Conservation (phyloP, 129 eudicot genomes). For the Artemisia argyi region DNA sequence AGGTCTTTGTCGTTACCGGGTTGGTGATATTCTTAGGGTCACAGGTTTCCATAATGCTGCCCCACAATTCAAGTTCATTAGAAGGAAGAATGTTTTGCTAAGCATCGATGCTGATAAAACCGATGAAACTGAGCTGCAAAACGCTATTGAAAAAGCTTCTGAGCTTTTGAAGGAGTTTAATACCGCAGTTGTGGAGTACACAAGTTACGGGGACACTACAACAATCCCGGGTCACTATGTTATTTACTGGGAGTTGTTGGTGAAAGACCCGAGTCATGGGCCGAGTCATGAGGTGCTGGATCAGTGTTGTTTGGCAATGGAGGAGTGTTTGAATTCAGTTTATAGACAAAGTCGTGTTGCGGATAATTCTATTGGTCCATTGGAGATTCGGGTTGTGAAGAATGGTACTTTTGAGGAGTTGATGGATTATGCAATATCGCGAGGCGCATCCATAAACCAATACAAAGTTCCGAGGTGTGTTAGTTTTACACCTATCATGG, state of each 20-base stretch:
- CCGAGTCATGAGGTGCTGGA: slow-evolving; percentile 35
- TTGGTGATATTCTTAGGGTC: slow-evolving; percentile 78
- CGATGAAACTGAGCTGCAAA: slow-evolving; percentile 73
- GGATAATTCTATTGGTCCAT: slow-evolving; percentile 63
- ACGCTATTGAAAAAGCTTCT: slow-evolving; percentile 56
- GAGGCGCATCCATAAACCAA: slow-evolving; percentile 67
- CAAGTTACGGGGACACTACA: slow-evolving; percentile 55
- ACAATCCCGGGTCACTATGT: slow-evolving; percentile 57
- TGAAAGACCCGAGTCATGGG: slow-evolving; percentile 36
- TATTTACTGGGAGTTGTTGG: slow-evolving; percentile 54
- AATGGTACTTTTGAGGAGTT: slow-evolving; percentile 60
- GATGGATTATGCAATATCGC: slow-evolving; percentile 60
- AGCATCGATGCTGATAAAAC: slow-evolving; percentile 79
- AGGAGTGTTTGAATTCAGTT: slow-evolving; percentile 49
- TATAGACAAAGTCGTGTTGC: slow-evolving; percentile 57
- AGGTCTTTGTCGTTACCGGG: slow-evolving; percentile 76
- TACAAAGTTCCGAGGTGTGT: slow-evolving; percentile 66
- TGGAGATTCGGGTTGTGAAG: slow-evolving; percentile 57
- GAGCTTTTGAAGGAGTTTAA: slow-evolving; percentile 39
- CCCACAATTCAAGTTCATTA: slow-evolving; percentile 73
- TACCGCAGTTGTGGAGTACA: slow-evolving; percentile 55
- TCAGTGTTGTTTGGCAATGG: slow-evolving; percentile 47
- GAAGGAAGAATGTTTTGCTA: slow-evolving; percentile 64
- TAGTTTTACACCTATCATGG: slow-evolving; percentile 53
- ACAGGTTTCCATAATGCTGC: slow-evolving; percentile 82